These are phyloP conservation scores for Microbotryomycetes sp. DNA, from an alignment of 1,284 basidiomycete species.

Conservation along the genomic window DNA sequence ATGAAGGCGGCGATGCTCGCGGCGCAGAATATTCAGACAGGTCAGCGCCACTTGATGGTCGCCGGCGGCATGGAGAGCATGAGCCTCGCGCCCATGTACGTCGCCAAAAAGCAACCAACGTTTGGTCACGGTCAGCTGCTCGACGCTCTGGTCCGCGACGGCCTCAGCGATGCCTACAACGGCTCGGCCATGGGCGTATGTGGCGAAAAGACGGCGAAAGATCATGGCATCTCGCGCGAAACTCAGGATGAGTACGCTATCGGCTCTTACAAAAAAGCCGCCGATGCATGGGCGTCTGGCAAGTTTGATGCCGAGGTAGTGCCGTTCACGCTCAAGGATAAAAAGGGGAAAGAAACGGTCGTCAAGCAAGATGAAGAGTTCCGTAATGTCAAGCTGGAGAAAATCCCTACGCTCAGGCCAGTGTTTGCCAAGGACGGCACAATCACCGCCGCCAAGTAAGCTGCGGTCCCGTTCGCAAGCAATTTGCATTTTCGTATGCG, in stretches of 20 bases:
- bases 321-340: conserved; percentile 74
- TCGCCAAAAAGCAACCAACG: conserved; percentile 8
- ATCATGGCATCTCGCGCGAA: conserved; percentile 38
- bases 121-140: conserved; percentile 38
- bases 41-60: conserved; percentile 40
- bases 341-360: conserved; percentile 75
- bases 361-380: conserved; percentile 94
- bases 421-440: conserved; percentile 43
- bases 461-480: no score
- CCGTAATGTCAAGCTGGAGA: conserved; percentile 48
- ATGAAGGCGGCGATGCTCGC: conserved; percentile 43
- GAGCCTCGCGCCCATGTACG: conserved; percentile 26
- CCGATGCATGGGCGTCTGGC: conserved; percentile 76
- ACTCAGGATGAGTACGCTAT: conserved; percentile 60
- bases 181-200: conserved; percentile 63
- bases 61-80: conserved; percentile 46
- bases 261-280: conserved; percentile 83
- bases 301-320: conserved; percentile 81
- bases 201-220: conserved; percentile 42
- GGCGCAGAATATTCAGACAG: conserved; percentile 41
- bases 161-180: conserved; percentile 31
- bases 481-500: no score
- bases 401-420: conserved; percentile 40
- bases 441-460: conserved; percentile 42
- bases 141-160: conserved; percentile 40